phyloP scores from a whole-genome alignment of 23 red algal species.

The Gracilaria domingensis region DNA sequence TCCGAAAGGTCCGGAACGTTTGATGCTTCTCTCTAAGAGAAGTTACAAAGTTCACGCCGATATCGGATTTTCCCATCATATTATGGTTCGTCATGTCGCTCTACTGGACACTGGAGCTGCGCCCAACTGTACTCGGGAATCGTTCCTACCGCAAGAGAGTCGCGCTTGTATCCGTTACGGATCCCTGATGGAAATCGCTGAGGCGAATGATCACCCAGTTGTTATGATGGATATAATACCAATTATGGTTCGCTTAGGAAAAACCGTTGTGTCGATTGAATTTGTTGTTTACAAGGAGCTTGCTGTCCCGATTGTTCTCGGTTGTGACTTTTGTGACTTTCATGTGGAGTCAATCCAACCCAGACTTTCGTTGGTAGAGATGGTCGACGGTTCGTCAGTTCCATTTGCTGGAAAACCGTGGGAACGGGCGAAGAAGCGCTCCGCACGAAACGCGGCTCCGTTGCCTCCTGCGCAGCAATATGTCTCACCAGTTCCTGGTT shows the following conservation, averaged over 20 bases:
- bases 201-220: constrained; percentile 16
- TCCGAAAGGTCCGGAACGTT: not conserved
- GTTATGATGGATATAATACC: not conserved
- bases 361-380: not conserved
- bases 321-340: constrained; percentile 8
- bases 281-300: constrained; percentile 27
- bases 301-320: constrained; percentile 24
- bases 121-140: not conserved
- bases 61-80: not conserved
- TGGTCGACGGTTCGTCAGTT: constrained; percentile 1
- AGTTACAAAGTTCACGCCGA: constrained; percentile 30
- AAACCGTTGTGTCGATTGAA: not conserved
- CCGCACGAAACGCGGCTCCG: not conserved
- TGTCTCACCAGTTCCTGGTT: not conserved
- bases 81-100: not conserved
- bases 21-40: not conserved
- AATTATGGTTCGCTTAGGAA: constrained; percentile 6
- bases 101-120: constrained; percentile 30
- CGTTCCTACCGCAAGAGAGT: not conserved
- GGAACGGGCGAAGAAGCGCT: not conserved
- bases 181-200: constrained; percentile 17
- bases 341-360: not conserved
- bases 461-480: not conserved
- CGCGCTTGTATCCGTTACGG: not conserved
- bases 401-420: constrained; percentile 12